These are phyloP conservation scores for Ceratorhiza oryzae-sativae DNA, from an alignment of 1,284 basidiomycete species.

Conservation along the genomic window DNA sequence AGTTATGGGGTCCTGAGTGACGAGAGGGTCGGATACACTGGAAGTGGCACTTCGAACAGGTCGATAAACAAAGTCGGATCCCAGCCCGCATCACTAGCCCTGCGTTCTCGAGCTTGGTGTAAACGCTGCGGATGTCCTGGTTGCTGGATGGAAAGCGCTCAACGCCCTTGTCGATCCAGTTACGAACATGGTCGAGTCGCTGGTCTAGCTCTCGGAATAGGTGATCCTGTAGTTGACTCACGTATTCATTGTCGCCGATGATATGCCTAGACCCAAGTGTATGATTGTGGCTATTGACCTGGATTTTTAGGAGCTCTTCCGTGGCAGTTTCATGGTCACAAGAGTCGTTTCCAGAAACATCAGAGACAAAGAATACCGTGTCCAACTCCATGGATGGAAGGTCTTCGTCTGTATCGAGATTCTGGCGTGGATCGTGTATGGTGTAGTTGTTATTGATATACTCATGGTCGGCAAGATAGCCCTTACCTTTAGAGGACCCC, in stretches of 20 bases:
- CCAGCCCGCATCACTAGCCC: slow-evolving; percentile 10
- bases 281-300: background rate
- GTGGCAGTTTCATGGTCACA: background rate
- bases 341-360: background rate
- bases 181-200: slow-evolving; percentile 33
- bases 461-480: too few species aligned
- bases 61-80: slow-evolving; percentile 35
- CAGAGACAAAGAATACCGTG: slow-evolving; percentile 15
- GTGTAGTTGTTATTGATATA: too few species aligned
- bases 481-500: slow-evolving; percentile 13
- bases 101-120: slow-evolving; percentile 22
- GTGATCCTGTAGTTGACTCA: background rate
- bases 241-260: slow-evolving; percentile 2
- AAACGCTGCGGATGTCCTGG: slow-evolving; percentile 37
- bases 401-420: slow-evolving; percentile 33
- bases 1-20: slow-evolving; percentile 39
- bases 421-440: too few species aligned
- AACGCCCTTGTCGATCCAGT: slow-evolving; percentile 41
- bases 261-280: slow-evolving; percentile 2
- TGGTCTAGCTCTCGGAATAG: slow-evolving; percentile 11
- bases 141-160: slow-evolving; percentile 37
- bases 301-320: background rate
- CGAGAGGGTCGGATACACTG: slow-evolving; percentile 32
- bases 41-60: slow-evolving; percentile 37
- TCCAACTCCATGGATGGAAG: background rate